These are phyloP conservation scores for Borealophlyctis nickersoniae DNA, from an alignment of 192 early-diverging fungal species.

Conservation along the genomic window DNA sequence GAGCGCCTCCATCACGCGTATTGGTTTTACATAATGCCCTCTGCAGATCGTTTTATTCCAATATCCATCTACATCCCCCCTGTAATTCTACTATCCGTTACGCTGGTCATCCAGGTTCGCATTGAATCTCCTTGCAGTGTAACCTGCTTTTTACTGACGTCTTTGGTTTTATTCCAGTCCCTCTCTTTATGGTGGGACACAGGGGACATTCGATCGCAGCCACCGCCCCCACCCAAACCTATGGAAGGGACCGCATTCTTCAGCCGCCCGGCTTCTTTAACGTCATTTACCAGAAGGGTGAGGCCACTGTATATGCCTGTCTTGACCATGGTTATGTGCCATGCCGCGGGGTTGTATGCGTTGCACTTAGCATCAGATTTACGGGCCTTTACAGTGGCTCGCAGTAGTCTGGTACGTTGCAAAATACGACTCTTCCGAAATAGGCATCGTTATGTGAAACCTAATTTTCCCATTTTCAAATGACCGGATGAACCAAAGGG, in stretches of 20 bases:
- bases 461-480: too few species aligned
- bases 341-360: slow-evolving; percentile 16
- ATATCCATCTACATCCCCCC: slow-evolving; percentile 89
- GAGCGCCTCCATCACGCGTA: slow-evolving; percentile 95
- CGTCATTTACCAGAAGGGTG: slow-evolving; percentile 21
- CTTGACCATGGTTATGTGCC: slow-evolving; percentile 18
- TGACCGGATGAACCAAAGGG: too few species aligned
- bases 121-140: neutral
- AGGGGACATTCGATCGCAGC: neutral
- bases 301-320: slow-evolving; percentile 30
- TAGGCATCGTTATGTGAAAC: too few species aligned
- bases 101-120: slow-evolving; percentile 45
- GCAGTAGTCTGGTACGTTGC: neutral
- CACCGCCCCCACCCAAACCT: slow-evolving; percentile 1
- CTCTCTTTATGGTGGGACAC: slow-evolving; percentile 15
- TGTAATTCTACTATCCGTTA: slow-evolving; percentile 70
- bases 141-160: neutral
- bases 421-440: neutral
- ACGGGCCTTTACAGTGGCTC: neutral
- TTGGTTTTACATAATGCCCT: slow-evolving; percentile 94
- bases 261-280: neutral
- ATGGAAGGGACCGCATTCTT: slow-evolving; percentile 5
- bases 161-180: slow-evolving; percentile 17
- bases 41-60: slow-evolving; percentile 73
- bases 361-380: slow-evolving; percentile 25